phyloP scores from a whole-genome alignment of 345 rosid species.

The Euphorbia lathyris region DNA sequence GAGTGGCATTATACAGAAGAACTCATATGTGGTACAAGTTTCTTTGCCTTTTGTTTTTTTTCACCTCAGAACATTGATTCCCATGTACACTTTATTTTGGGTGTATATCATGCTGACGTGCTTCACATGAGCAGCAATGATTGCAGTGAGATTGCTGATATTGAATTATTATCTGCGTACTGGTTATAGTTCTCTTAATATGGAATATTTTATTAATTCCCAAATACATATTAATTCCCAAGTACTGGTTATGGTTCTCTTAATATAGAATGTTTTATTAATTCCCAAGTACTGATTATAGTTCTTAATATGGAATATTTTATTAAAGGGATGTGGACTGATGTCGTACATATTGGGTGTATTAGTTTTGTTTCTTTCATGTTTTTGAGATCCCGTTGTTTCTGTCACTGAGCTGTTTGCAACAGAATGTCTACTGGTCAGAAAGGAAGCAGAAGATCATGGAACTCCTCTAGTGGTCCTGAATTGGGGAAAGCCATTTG shows the following conservation, averaged over 20 bases:
- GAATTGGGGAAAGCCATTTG: background rate
- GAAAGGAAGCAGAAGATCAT: background rate
- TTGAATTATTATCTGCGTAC: background rate
- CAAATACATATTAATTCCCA: no score
- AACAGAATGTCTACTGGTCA: background rate
- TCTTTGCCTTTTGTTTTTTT: constrained; percentile 13
- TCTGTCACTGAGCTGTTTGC: background rate
- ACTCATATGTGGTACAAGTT: constrained; percentile 50
- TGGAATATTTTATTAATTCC: no score
- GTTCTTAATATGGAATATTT: no score
- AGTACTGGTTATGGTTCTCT: background rate
- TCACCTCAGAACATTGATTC: background rate
- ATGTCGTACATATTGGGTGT: background rate
- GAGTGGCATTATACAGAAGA: constrained; percentile 41
- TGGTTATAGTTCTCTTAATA: background rate
- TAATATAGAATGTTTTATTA: no score
- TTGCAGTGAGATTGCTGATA: background rate
- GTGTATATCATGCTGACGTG: constrained; percentile 1
- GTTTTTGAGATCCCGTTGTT: background rate
- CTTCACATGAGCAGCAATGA: background rate
- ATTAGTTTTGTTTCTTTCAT: background rate
- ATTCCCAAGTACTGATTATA: background rate
- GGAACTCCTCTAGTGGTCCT: background rate
- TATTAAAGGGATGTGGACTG: background rate
- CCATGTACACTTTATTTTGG: background rate